These are phyloP conservation scores for Pinus tabuliformis DNA, from an alignment of 75 land plant species.

Conservation along the genomic window DNA sequence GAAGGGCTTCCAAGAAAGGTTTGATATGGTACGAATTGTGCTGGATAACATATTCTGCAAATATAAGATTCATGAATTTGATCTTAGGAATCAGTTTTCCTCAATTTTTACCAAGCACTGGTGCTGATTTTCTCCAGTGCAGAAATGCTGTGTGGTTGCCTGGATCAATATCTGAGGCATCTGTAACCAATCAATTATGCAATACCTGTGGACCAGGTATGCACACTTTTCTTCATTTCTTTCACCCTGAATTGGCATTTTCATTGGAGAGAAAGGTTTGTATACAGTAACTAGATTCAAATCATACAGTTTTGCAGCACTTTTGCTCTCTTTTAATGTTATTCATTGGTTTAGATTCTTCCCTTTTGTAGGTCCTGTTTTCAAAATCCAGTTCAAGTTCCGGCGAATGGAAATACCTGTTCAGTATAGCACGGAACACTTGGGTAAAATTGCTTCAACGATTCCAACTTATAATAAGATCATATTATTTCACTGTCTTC, in stretches of 20 bases:
- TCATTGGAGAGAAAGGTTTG: background rate
- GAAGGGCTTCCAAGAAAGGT: background rate
- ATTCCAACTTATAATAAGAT: constrained; percentile 8
- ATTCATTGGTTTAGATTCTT: background rate
- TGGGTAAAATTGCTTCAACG: constrained; percentile 39
- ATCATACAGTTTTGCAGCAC: background rate
- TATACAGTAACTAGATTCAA: background rate
- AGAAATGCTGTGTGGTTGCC: constrained; percentile 98
- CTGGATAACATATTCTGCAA: background rate
- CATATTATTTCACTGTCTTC: background rate
- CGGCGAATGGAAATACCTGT: constrained; percentile 95
- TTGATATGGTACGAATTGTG: background rate
- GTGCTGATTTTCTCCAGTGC: constrained; percentile 51
- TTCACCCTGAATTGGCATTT: background rate
- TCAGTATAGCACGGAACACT: constrained; percentile 62
- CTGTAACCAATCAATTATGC: constrained; percentile 61
- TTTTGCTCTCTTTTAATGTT: background rate
- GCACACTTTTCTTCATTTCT: background rate
- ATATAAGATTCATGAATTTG: constrained; percentile 1
- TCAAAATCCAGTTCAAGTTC: constrained; percentile 81
- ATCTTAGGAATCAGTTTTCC: background rate
- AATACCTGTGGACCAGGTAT: constrained; percentile 80
- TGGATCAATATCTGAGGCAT: constrained; percentile 70
- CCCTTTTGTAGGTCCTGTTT: constrained; percentile 64
- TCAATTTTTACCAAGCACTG: background rate